Evolutionary conservation across 1,284 basidiomycete species (phyloP), one percentile per base, ranked within the genome.

Genomic region (Ganoderma resinaceum): DNA sequence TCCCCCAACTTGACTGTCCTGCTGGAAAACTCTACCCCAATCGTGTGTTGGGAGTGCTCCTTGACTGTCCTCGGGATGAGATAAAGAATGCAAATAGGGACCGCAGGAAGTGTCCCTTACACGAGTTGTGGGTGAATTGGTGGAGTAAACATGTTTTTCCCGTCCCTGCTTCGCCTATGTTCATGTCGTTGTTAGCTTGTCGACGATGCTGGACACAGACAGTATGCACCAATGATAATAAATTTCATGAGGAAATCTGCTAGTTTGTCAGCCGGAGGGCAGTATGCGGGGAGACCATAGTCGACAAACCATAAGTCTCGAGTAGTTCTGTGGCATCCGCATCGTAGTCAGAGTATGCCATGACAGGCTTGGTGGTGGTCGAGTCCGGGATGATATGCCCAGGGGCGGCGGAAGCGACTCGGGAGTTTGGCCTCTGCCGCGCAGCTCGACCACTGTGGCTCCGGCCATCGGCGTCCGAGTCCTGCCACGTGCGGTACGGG

Each of bases 231-330:
- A 76, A 99, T 95, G 74, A 99, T 90, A 78, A 99, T 98, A 82
- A 95, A 96, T 83, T 98, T 99, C 90, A 98, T 94, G 73, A 99
- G 87, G 80, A 97, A 98, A 83, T 98, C 97, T 97, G 79, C 12
- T 33, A 37, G 60, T 43, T 61, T n/a, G 58, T 74, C 60, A 67
- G 66, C 43, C 16, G 18, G 29, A 37, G 26, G 66, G 8, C 29
- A 31, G 6, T 5, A n/a, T 9, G 29, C 26, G 7, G 38, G 40
- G 12, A 43, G 38, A 2, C 29, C 12, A 23, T 8, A 26, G 20
- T 11, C 4, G 14, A 52, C 87, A 59, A 62, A 95, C 95, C 95
- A 80, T 98, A 98, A 66, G 95, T 95, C 82, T 97, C 96, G 70
- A 96, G 81, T 60, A 98, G 88, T 80, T 98, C 95, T 72, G 95